These are phyloP conservation scores for Mortierella sp. DNA, from an alignment of 371 early-diverging fungal species.

Conservation along the genomic window DNA sequence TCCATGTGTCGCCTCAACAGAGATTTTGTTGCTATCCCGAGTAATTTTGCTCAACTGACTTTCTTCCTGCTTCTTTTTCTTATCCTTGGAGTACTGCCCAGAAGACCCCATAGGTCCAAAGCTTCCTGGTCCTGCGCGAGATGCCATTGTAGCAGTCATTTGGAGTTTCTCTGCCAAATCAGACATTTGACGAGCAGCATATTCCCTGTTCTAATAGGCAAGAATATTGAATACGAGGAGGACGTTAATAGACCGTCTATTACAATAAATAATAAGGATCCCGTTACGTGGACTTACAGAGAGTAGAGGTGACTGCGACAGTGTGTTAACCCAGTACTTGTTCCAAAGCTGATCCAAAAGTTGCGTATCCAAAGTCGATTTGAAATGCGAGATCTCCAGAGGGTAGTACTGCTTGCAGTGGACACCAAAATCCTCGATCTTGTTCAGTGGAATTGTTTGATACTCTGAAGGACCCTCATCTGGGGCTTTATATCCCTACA, in stretches of 20 bases:
- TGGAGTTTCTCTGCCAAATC: constrained; percentile 89
- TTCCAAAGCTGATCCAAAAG: constrained; percentile 95
- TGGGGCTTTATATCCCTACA: constrained; percentile 81
- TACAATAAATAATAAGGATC: not conserved
- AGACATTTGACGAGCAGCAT: constrained; percentile 80
- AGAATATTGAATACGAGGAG: not conserved
- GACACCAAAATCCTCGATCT: constrained; percentile 98
- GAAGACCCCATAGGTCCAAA: constrained; percentile 64
- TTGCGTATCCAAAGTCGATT: constrained; percentile 88
- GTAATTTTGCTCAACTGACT: constrained; percentile 79
- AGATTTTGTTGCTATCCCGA: constrained; percentile 85
- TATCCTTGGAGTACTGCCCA: constrained; percentile 51
- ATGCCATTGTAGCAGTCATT: constrained; percentile 75
- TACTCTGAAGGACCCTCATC: constrained; percentile 82
- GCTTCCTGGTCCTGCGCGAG: constrained; percentile 61
- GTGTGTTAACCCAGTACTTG: constrained; percentile 96
- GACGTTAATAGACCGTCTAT: not conserved
- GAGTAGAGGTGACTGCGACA: constrained; percentile 92
- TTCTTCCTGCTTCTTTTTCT: constrained; percentile 74
- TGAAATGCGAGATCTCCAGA: constrained; percentile 93
- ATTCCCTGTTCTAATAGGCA: constrained; percentile 79
- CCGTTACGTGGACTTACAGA: constrained; percentile 67
- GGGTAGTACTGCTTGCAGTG: constrained; percentile 95
- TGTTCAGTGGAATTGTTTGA: constrained; percentile 90
- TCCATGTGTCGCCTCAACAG: constrained; percentile 84